Conservation (phyloP, 2,329 filamentous ascomycete genomes). For the Fonsecaea erecta region DNA sequence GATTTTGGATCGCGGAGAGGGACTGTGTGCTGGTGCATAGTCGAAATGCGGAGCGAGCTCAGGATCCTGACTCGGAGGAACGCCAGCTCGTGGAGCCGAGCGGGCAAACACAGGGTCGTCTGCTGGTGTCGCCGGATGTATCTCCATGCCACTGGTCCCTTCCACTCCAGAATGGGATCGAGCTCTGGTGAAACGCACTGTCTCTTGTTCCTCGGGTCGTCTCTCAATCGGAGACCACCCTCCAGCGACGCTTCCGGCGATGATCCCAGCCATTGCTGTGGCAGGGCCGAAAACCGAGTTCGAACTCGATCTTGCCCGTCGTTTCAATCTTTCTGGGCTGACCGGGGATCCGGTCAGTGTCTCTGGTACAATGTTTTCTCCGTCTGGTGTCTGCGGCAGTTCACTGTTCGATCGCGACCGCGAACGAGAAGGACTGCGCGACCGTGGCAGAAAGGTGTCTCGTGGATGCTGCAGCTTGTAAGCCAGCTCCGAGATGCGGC, state of each 20-base stretch:
- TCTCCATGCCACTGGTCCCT: conserved; percentile 51
- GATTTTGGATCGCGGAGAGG: conserved; percentile 24
- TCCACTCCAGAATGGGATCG: conserved; percentile 47
- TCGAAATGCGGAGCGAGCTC: conserved; percentile 52
- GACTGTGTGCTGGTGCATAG: conserved; percentile 43
- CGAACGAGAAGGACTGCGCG: conserved; percentile 42
- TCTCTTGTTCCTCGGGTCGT: conserved; percentile 40
- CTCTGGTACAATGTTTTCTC: conserved; percentile 47
- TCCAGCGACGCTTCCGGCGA: conserved; percentile 65
- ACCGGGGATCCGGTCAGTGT: conserved; percentile 47
- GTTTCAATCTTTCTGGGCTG: conserved; percentile 59
- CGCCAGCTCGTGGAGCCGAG: conserved; percentile 42
- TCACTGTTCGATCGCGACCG: conserved; percentile 49
- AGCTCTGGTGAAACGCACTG: conserved; percentile 45
- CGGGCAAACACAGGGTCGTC: conserved; percentile 53
- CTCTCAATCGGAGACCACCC: conserved; percentile 68
- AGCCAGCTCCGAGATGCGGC: conserved; percentile 63
- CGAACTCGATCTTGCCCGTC: conserved; percentile 60
- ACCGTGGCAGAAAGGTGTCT: conserved; percentile 50
- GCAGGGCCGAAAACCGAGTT: conserved; percentile 64
- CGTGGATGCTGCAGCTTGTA: conserved; percentile 66
- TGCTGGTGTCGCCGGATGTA: conserved; percentile 52
- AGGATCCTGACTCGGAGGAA: conserved; percentile 54
- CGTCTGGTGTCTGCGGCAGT: conserved; percentile 50
- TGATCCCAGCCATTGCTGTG: conserved; percentile 67